Conservation (phyloP, 257 asterid genomes). For the Nicotiana paniculata region DNA sequence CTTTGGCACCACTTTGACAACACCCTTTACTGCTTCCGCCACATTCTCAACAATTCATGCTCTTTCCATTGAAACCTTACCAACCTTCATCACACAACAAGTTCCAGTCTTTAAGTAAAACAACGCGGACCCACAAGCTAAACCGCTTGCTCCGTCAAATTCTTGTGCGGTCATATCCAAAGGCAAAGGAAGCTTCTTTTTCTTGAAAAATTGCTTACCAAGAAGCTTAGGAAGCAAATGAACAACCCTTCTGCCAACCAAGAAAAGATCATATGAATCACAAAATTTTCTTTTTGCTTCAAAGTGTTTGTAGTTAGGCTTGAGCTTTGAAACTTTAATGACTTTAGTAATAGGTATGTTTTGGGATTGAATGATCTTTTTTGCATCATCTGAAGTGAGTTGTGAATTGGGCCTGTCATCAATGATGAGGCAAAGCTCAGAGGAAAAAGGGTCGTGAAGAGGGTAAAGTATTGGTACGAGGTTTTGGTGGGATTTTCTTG, state of each 20-base stretch:
- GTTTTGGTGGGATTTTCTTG: conserved; percentile 57
- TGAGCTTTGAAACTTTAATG: conserved; percentile 60
- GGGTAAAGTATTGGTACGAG: conserved; percentile 71
- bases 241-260: conserved; percentile 73
- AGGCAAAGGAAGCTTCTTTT: conserved; percentile 80
- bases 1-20: conserved; percentile 47
- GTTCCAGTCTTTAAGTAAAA: conserved; percentile 70
- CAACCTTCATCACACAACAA: conserved; percentile 76
- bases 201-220: conserved; percentile 71
- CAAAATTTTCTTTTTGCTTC: conserved; percentile 80
- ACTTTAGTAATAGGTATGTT: conserved; percentile 51
- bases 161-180: conserved; percentile 61
- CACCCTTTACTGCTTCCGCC: conserved; percentile 40
- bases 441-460: conserved; percentile 20
- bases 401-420: conserved; percentile 66
- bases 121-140: conserved; percentile 51
- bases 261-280: conserved; percentile 60
- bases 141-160: conserved; percentile 55
- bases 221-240: conserved; percentile 79
- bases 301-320: conserved; percentile 62
- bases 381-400: conserved; percentile 45
- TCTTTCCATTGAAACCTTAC: conserved; percentile 54
- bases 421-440: conserved; percentile 58
- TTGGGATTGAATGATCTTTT: conserved; percentile 54
- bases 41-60: conserved; percentile 65